Conservation (phyloP, 495 filamentous ascomycete genomes). For the Neurospora tetraspora region DNA sequence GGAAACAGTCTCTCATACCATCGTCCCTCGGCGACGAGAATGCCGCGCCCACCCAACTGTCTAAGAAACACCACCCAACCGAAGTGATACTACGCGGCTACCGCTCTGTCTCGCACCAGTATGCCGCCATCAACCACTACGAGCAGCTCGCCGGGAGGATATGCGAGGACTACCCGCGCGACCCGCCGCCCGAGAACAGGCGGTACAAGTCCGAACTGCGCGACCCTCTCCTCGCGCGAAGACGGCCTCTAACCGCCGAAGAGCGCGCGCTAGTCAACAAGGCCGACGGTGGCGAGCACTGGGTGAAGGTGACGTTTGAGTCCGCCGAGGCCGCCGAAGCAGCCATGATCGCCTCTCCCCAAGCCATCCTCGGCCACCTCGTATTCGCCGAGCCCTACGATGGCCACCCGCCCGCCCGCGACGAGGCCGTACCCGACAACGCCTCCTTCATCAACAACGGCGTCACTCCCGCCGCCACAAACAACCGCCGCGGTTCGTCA, state of each 20-base stretch:
- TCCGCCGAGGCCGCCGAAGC: slow-evolving; percentile 67
- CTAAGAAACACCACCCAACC: slow-evolving; percentile 42
- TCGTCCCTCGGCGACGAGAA: slow-evolving; percentile 20
- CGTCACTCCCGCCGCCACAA: background rate
- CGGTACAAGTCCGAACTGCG: slow-evolving; percentile 52
- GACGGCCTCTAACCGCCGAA: slow-evolving; percentile 48
- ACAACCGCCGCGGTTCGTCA: background rate
- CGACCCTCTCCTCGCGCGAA: slow-evolving; percentile 50
- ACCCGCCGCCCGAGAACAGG: slow-evolving; percentile 45
- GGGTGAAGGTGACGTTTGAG: slow-evolving; percentile 92
- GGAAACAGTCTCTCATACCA: slow-evolving; percentile 14
- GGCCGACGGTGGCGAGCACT: slow-evolving; percentile 69
- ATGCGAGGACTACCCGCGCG: slow-evolving; percentile 82
- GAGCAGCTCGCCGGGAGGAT: slow-evolving; percentile 71
- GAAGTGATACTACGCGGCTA: slow-evolving; percentile 84
- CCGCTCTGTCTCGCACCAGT: slow-evolving; percentile 56
- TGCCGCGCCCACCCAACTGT: slow-evolving; percentile 12
- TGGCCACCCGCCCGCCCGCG: slow-evolving; percentile 56
- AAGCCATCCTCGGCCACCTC: slow-evolving; percentile 62
- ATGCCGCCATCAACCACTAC: slow-evolving; percentile 76
- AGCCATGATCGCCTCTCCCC: slow-evolving; percentile 65
- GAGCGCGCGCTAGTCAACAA: slow-evolving; percentile 67
- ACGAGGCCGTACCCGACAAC: slow-evolving; percentile 45
- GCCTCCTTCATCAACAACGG: slow-evolving; percentile 1
- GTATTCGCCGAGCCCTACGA: slow-evolving; percentile 72